Evolutionary conservation across 1,139 yeast species (phyloP).

Genomic region (Tardiomyces depauwii): DNA sequence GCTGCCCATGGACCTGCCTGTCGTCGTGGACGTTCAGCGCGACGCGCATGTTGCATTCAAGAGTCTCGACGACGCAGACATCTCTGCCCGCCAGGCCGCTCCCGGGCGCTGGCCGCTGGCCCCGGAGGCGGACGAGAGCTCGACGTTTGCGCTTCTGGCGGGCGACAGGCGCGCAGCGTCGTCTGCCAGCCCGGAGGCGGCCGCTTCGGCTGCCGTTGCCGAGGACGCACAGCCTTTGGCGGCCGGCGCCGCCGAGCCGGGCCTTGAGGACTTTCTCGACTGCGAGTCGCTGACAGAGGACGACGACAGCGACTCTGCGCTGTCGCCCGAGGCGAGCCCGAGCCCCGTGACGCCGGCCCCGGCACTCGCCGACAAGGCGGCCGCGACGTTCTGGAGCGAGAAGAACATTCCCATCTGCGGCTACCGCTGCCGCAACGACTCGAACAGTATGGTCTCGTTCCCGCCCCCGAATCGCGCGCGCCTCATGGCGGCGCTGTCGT

Average conservation of each 20-base stretch:
- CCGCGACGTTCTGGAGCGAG: neutral
- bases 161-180: neutral
- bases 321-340: neutral
- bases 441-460: neutral
- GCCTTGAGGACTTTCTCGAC: neutral
- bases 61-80: neutral
- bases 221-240: neutral
- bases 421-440: neutral
- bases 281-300: neutral
- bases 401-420: neutral
- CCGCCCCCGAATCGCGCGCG: conserved; percentile 1
- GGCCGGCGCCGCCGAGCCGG: neutral
- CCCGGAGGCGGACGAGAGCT: neutral
- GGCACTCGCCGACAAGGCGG: neutral
- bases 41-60: neutral
- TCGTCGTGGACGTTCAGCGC: neutral
- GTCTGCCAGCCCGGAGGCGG: neutral
- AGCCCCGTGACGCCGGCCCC: neutral
- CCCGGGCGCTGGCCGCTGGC: neutral
- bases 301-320: neutral
- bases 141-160: neutral
- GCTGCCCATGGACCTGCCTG: neutral
- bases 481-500: conserved; percentile 11
- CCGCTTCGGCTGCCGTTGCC: neutral
- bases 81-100: too few relatives aligned